Base-by-base conservation (phyloP, 2,329 filamentous ascomycete genomes). In the Stylonectria norvegica region DNA sequence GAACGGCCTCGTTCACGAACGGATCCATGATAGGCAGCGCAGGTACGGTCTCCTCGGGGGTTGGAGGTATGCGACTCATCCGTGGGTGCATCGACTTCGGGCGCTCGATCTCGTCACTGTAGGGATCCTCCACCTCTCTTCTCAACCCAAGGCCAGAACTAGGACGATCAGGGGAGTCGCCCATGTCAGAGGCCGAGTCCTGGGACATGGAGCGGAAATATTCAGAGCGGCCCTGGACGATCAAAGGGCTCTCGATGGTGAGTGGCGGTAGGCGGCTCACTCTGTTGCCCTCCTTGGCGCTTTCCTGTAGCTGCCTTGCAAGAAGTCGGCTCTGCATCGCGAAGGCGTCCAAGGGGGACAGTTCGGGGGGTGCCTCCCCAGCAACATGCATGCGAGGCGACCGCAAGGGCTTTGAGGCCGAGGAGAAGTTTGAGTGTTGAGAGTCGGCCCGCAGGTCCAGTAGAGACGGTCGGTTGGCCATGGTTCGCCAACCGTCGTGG, bases 281-380 rank as follows among this genome's bases (percentile, higher is more conserved):
- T 42, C 90, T 80, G 50, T 83, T 81, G 35, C 87, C 89, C 47
- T 79, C 78, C 58, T 79, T 82, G 57, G 80, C 78, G 49, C 79
- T 83, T 53, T 93, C 84, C 63, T 95, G 85, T 46, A 98, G 79
- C 65, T 95, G 86, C 66, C 81, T 86, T 27, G 89, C 89, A 36
- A 98, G 77, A 55, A 94, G 70, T 42, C 91, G 84, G 55, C 90
- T 94, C 61, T 97, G 91, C 47, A 91, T 76, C 16, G 91, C 91
- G 61, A 98, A 94, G 34, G 91, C 91, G 73, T 98, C 93, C 50
- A 98, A 78, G 9, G 93, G 93, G 6, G 93, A 97, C 41, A 97
- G 75, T 37, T 93, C 86, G 5, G 93, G 93, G 15, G 93, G 91
- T 1, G 86, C 78, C 55, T 91, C 86, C 47, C 87, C 87, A 42